Evolutionary conservation across 1,284 basidiomycete genomes (phyloP), one percentile per base, ranked within the genome.

Genomic region (Boletus calvinii): DNA sequence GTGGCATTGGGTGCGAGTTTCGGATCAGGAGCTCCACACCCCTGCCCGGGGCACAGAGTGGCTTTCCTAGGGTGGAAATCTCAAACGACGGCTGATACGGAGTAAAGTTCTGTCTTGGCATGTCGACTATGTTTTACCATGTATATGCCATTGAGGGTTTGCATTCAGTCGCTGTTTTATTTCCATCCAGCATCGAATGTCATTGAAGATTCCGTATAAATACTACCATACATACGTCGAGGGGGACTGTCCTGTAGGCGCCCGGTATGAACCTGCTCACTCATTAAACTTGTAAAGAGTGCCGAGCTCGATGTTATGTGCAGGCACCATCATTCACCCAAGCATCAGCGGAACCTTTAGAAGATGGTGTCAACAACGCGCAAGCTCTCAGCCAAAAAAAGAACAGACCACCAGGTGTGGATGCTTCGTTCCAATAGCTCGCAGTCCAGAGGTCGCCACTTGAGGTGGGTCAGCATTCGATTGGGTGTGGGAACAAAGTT

Each of bases 391-490:
- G 6, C 18, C 4, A 24, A 24, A 26, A 45, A 17, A 35, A 20
- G 11, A 18, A 4, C 31, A 8, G 4, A 44, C 40, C 49, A 6
- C 45, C 45, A 2, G 31, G 45, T 8, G 2, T 6, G 18, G 37
- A 48, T 3, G 11, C n/a, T n/a, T 49, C 22, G 29, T 48, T 39
- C 43, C 46, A 51, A 31, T 35, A 34, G 18, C 30, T 49, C 6
- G 46, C 49, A 15, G 46, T 51, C 42, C 48, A 50, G 41, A 46
- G 48, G 10, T 38, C 6, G 4, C 48, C 34, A 20, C 48, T 46
- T 32, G 1, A 13, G 13, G 35, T 8, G 15, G 15, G 12, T 24
- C 38, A 24, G 13, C 20, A 15, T 24, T 20, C 7, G 8, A 13
- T 9, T 13, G 13, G 20, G 3, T 15, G 6, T 7, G 26, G 26